These are phyloP conservation scores for Vanilla planifolia DNA, from an alignment of 106 monocot species.

Conservation along the genomic window DNA sequence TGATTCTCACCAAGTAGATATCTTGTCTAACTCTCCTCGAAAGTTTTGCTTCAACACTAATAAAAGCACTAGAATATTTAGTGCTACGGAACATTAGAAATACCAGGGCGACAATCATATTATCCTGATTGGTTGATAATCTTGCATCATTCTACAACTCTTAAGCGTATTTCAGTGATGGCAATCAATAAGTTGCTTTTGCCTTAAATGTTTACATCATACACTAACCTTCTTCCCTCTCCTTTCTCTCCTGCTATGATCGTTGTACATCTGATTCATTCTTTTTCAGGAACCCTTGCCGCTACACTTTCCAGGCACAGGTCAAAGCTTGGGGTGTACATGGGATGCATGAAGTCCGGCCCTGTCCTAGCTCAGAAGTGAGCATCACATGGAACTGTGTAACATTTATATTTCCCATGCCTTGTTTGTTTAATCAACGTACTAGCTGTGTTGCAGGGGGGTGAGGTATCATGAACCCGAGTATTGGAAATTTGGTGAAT, in stretches of 20 bases:
- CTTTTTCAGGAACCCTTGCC: slow-evolving; percentile 24
- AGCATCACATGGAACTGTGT: slow-evolving; percentile 16
- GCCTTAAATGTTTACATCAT: no score
- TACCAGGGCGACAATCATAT: no score
- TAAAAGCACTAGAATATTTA: no score
- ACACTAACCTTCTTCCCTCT: no score
- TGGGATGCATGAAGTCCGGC: slow-evolving; percentile 35
- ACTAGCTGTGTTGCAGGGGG: slow-evolving; percentile 23
- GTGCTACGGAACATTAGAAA: no score
- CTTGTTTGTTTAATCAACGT: neutral
- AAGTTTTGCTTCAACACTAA: no score
- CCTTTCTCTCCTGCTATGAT: neutral
- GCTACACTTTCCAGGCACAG: slow-evolving; percentile 17
- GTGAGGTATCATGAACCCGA: slow-evolving; percentile 62
- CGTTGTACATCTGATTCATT: neutral
- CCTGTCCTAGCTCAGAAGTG: slow-evolving; percentile 44
- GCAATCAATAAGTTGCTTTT: no score
- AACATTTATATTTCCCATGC: neutral
- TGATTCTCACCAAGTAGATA: no score
- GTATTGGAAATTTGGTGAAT: slow-evolving; percentile 61
- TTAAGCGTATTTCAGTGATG: no score
- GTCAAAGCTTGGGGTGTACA: slow-evolving; percentile 18
- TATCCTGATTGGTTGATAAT: no score
- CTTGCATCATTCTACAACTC: no score
- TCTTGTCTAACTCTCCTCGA: no score